phyloP scores from a whole-genome alignment of 2,329 filamentous ascomycete genomes.

The Colletotrichum plurivorum region DNA sequence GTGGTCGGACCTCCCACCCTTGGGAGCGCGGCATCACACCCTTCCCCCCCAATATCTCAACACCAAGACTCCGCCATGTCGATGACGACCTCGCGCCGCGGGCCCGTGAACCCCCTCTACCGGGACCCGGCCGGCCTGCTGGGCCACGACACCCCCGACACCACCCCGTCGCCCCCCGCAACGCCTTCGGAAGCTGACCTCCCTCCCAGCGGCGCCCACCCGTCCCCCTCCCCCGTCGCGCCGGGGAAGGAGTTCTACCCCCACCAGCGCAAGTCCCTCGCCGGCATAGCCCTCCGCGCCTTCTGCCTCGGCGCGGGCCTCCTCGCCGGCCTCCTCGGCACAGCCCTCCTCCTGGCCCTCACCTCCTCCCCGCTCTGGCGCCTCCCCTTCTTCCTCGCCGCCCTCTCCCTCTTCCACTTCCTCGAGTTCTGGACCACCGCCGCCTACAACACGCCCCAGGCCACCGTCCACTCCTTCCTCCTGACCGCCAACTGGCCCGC shows the following conservation, averaged over 20 bases:
- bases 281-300: conserved; percentile 71
- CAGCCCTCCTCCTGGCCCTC: conserved; percentile 50
- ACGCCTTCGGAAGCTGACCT: conserved; percentile 40
- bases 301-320: conserved; percentile 66
- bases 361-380: conserved; percentile 70
- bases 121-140: conserved; percentile 4
- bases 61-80: conserved; percentile 32
- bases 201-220: conserved; percentile 23
- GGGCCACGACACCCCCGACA: not conserved
- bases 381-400: conserved; percentile 75
- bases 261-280: conserved; percentile 68
- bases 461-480: conserved; percentile 83
- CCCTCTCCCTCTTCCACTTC: conserved; percentile 90
- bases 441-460: conserved; percentile 82
- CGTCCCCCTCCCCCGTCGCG: conserved; percentile 42
- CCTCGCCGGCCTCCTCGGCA: conserved; percentile 52
- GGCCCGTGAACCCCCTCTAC: conserved; percentile 27
- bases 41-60: conserved; percentile 25
- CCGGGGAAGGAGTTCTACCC: conserved; percentile 55
- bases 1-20: not conserved
- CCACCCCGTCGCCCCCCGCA: not conserved
- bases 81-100: conserved; percentile 16
- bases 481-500: conserved; percentile 86
- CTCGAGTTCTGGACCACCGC: conserved; percentile 96
- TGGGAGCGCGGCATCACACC: not conserved